These are phyloP conservation scores for Mimosa pudica DNA, from an alignment of 306 rosid genomes.

Conservation along the genomic window DNA sequence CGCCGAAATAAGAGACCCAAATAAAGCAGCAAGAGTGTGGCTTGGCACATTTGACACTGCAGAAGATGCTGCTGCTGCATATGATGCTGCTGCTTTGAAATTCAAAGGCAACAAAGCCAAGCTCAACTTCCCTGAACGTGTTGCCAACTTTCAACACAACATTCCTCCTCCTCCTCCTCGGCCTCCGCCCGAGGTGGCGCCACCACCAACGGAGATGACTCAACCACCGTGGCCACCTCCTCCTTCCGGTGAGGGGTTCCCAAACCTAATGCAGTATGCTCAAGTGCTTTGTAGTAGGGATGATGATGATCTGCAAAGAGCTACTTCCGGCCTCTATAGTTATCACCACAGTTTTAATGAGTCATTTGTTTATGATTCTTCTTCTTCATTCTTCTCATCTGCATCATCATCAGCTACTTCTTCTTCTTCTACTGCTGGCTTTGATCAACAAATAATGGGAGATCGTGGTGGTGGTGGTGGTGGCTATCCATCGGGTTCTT, in stretches of 20 bases:
- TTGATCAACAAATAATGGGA: constrained; percentile 21
- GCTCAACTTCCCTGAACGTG: constrained; percentile 46
- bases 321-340: constrained; percentile 32
- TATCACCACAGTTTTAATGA: not conserved
- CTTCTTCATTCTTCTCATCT: constrained; percentile 28
- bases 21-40: constrained; percentile 55
- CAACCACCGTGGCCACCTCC: constrained; percentile 13
- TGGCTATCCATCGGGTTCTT: constrained; percentile 7
- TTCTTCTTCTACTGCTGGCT: not conserved
- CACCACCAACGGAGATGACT: not conserved
- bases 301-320: constrained; percentile 44
- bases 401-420: constrained; percentile 12
- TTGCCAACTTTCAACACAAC: constrained; percentile 1
- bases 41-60: constrained; percentile 59
- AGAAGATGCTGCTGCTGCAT: constrained; percentile 52
- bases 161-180: not conserved
- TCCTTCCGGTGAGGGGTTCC: constrained; percentile 28
- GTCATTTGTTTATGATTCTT: constrained; percentile 7
- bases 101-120: constrained; percentile 55
- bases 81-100: constrained; percentile 47
- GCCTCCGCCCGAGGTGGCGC: not conserved
- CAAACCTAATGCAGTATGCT: constrained; percentile 48
- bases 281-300: constrained; percentile 42
- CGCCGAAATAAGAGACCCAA: constrained; percentile 59
- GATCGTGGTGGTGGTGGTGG: not conserved